phyloP scores from a whole-genome alignment of 306 rosid genomes.

The Sicyos baderoa region DNA sequence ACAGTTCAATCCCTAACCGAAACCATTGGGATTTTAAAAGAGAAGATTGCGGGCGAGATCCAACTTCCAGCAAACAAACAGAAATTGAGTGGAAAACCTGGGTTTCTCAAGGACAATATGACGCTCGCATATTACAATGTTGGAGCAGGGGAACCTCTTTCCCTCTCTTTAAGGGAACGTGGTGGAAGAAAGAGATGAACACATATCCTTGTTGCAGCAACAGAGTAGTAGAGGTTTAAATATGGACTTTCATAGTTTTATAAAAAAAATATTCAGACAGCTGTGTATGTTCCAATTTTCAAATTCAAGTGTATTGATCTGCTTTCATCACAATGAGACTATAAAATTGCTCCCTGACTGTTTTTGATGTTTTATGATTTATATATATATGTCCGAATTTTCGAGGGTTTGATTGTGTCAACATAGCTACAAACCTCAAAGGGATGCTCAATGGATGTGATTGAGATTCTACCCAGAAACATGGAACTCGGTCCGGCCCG shows the following conservation, averaged over 20 bases:
- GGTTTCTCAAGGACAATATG: constrained; percentile 90
- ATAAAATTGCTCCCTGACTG: not conserved
- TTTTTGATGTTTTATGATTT: not conserved
- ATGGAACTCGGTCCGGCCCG: not conserved
- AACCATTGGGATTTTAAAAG: constrained; percentile 80
- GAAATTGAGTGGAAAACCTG: constrained; percentile 91
- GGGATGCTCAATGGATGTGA: not conserved
- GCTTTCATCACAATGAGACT: not conserved
- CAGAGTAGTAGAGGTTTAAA: constrained; percentile 36
- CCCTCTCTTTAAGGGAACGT: constrained; percentile 82
- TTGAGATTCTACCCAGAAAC: constrained; percentile 2
- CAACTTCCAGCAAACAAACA: constrained; percentile 98
- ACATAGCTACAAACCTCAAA: constrained; percentile 8
- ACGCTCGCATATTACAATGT: constrained; percentile 87
- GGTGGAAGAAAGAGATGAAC: constrained; percentile 95
- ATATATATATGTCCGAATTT: not conserved
- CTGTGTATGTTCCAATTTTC: not conserved
- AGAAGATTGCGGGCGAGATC: constrained; percentile 90
- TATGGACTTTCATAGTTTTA: no score
- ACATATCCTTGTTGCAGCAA: constrained; percentile 16
- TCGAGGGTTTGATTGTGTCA: not conserved
- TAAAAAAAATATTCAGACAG: constrained; percentile 24
- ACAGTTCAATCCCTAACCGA: constrained; percentile 72
- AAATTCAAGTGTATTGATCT: not conserved
- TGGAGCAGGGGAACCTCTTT: constrained; percentile 62